A percentile compares a stretch with the other conserved stretches of the same genome.
phyloP scores from a whole-genome alignment of 73 alveolate genomes.

The Diophrys appendiculata region DNA sequence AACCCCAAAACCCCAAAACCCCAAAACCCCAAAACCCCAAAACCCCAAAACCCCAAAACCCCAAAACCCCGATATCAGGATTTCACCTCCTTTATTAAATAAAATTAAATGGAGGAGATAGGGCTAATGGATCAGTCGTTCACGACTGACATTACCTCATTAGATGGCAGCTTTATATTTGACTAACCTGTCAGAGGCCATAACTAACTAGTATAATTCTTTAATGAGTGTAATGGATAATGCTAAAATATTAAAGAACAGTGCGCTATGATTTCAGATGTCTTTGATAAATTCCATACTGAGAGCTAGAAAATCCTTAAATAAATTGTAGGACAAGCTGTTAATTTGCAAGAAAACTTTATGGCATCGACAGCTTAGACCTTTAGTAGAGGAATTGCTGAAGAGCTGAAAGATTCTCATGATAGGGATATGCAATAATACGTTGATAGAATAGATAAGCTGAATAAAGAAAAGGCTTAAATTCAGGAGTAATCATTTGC shows the following conservation, averaged over 20 bases:
- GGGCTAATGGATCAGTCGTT: background rate
- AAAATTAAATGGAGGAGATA: too few species aligned
- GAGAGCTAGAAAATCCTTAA: background rate
- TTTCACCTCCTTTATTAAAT: too few species aligned
- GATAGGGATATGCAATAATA: background rate
- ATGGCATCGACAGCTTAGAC: background rate
- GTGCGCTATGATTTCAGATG: background rate
- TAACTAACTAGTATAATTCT: background rate
- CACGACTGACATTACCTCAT: background rate
- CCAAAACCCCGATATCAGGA: too few species aligned
- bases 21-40: too few species aligned
- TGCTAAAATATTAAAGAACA: background rate
- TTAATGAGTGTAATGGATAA: background rate
- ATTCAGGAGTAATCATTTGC: background rate
- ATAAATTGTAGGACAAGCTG: background rate
- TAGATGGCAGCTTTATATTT: background rate
- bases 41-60: too few species aligned
- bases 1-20: too few species aligned
- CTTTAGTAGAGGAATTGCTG: background rate
- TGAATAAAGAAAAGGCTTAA: background rate
- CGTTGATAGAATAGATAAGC: background rate
- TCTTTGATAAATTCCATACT: background rate
- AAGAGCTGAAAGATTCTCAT: background rate
- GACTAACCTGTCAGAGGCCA: background rate
- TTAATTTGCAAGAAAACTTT: background rate